phyloP scores from a whole-genome alignment of 495 filamentous ascomycete species.

The Xylaria intraflava region DNA sequence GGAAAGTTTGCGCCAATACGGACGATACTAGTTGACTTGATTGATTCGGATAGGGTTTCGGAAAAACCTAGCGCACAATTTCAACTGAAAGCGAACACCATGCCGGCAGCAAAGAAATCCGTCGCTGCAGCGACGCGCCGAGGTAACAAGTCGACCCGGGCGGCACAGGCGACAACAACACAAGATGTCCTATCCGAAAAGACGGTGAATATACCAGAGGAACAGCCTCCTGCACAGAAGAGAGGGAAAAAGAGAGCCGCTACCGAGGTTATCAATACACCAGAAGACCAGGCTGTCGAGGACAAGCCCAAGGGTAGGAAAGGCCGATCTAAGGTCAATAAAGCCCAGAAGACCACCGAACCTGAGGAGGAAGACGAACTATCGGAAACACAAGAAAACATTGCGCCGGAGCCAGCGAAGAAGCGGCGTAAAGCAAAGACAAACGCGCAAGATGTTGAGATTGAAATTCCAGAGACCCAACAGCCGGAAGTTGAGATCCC shows the following conservation, averaged over 20 bases:
- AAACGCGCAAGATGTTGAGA: constrained; percentile 16
- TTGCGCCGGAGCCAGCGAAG: constrained; percentile 16
- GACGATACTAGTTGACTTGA: constrained; percentile 52
- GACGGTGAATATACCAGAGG: constrained; percentile 38
- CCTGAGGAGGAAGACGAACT: constrained; percentile 19
- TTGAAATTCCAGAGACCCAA: constrained; percentile 42
- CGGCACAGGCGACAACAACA: constrained; percentile 22
- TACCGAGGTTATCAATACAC: constrained; percentile 38
- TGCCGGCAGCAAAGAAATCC: constrained; percentile 41
- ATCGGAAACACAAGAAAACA: constrained; percentile 14
- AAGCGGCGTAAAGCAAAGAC: constrained; percentile 25
- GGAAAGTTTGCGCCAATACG: constrained; percentile 25
- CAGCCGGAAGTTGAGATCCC: constrained; percentile 22
- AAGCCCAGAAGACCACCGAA: constrained; percentile 10
- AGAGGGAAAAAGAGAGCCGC: constrained; percentile 37
- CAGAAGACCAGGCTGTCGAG: constrained; percentile 26
- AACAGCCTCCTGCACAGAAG: constrained; percentile 16
- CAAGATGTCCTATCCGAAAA: constrained; percentile 48
- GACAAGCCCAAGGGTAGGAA: constrained; percentile 20
- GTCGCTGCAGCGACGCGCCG: constrained; percentile 29
- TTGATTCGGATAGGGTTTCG: constrained; percentile 59
- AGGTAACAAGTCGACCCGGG: constrained; percentile 32
- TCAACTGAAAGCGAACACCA: constrained; percentile 27
- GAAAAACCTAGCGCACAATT: constrained; percentile 37
- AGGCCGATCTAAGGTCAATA: constrained; percentile 19